Base-by-base conservation (phyloP, 129 eudicot species). In the Oenanthe sinensis region DNA sequence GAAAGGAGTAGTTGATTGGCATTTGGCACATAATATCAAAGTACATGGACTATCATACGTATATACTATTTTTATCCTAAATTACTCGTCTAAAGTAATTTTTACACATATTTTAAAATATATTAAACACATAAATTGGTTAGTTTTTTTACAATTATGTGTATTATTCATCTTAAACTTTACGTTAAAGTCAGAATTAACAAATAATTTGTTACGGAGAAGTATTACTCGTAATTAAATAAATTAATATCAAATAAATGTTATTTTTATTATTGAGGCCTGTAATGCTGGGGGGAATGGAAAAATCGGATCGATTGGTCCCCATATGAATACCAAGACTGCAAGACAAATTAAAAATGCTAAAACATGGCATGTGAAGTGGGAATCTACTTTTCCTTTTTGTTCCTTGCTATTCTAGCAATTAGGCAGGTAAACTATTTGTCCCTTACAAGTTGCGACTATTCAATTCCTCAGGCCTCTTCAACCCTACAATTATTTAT, bases 331-430 rank as follows among this genome's bases (percentile, higher is more conserved):
- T 73, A 83, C 75, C n/a, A n/a, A n/a, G n/a, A n/a, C n/a, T n/a
- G n/a, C 84, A 83, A 78, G 91, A 87, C 91, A 87, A 87, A 87
- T 15, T 75, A 78, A 89, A 85, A 85, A 77, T 87, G 85, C 83
- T 73, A 77, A 80, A 78, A 71, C 84, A 76, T 84, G 39, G 75
- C 93, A 89, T 87, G 93, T 85, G 93, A 83, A 86, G 70, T 73
- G 87, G 88, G 88, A 87, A 87, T 88, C 87, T 89, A 76, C 75
- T 40, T 71, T 80, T 71, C 79, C 83, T 78, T 83, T 89, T 87
- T 83, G 89, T 81, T 82, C 83, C 89, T 87, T 83, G 83, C 82
- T 81, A 78, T 85, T 87, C 85, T 83, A 85, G 81, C 90, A 81
- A 85, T 19, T 74, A 69, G 62, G 82, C 71, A 50, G 33, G 47